These are phyloP conservation scores for Talaromyces sp. DNA, from an alignment of 2,329 filamentous ascomycete genomes.

Conservation along the genomic window DNA sequence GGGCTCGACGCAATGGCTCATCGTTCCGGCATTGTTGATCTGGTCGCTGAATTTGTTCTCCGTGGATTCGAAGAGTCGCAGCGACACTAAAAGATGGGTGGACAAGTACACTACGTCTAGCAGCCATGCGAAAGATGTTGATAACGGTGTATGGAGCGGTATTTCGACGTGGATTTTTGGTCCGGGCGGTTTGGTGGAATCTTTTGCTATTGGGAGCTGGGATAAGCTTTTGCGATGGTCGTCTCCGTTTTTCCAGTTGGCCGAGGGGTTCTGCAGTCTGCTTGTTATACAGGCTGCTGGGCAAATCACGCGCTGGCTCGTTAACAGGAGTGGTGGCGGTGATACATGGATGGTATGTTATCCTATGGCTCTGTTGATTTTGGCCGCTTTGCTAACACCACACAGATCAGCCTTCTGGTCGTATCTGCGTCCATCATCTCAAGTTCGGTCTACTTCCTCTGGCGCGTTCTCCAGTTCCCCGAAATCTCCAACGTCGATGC, in stretches of 20 bases:
- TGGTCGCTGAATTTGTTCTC: constrained; percentile 96
- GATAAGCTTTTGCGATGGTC: constrained; percentile 86
- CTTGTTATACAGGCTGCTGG: constrained; percentile 93
- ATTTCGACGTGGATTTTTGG: constrained; percentile 86
- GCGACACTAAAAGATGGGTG: constrained; percentile 65
- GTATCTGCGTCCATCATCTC: constrained; percentile 89
- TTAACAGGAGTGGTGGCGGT: constrained; percentile 81
- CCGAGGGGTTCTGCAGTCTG: constrained; percentile 94
- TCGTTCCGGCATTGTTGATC: constrained; percentile 83
- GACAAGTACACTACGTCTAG: constrained; percentile 57
- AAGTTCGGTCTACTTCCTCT: constrained; percentile 92
- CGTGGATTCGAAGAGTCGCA: constrained; percentile 69
- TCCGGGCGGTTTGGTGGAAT: constrained; percentile 77
- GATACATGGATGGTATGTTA: constrained; percentile 90
- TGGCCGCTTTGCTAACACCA: constrained; percentile 22
- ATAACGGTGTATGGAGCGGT: constrained; percentile 42
- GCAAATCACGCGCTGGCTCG: constrained; percentile 90
- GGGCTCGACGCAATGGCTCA: constrained; percentile 76
- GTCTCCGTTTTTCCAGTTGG: constrained; percentile 88
- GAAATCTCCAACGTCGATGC: constrained; percentile 91
- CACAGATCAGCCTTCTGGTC: constrained; percentile 79
- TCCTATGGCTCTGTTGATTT: not conserved
- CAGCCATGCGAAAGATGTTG: not conserved
- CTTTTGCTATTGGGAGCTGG: constrained; percentile 78
- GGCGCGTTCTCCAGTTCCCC: constrained; percentile 90